Percentiles rank a stretch among this genome's conserved stretches.
Evolutionary conservation across 1,284 basidiomycete genomes (phyloP).

Genomic region (Lentinus polychrous): DNA sequence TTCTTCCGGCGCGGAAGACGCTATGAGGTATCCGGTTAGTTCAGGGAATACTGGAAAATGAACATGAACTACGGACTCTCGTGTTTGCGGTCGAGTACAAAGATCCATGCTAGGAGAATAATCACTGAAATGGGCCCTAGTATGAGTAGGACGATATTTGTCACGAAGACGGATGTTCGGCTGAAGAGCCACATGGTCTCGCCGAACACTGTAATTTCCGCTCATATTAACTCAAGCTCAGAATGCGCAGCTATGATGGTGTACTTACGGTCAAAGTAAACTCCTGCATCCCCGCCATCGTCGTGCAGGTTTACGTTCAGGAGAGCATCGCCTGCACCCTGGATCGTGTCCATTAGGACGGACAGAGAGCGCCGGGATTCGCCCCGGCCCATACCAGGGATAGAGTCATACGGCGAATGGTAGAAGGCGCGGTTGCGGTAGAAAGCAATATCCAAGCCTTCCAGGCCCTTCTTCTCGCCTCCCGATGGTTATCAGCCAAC

Average conservation of each 20-base stretch:
- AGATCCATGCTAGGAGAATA: slow-evolving; percentile 31
- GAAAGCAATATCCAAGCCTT: slow-evolving; percentile 68
- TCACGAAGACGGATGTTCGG: slow-evolving; percentile 40
- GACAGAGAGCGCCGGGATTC: slow-evolving; percentile 52
- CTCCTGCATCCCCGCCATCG: slow-evolving; percentile 29
- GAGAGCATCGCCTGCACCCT: slow-evolving; percentile 47
- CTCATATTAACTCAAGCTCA: background rate
- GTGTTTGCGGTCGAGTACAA: slow-evolving; percentile 16
- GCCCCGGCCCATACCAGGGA: slow-evolving; percentile 40
- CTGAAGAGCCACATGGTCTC: slow-evolving; percentile 46
- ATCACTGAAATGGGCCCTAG: slow-evolving; percentile 51
- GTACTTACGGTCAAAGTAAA: slow-evolving; percentile 69
- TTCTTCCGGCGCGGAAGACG: slow-evolving; percentile 1
- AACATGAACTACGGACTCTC: slow-evolving; percentile 8
- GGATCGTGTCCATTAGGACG: slow-evolving; percentile 64
- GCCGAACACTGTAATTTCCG: slow-evolving; percentile 49
- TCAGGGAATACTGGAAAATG: background rate
- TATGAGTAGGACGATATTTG: slow-evolving; percentile 54
- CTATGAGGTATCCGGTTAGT: background rate
- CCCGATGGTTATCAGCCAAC: background rate
- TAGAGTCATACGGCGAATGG: slow-evolving; percentile 61
- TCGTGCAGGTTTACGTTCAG: slow-evolving; percentile 32
- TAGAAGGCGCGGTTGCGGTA: slow-evolving; percentile 62
- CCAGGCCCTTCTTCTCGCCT: slow-evolving; percentile 34
- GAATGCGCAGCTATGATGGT: background rate